Percentiles rank a stretch among this genome's conserved stretches.
Conservation (phyloP, 208 protist genomes). For the Leishmania tropica region DNA sequence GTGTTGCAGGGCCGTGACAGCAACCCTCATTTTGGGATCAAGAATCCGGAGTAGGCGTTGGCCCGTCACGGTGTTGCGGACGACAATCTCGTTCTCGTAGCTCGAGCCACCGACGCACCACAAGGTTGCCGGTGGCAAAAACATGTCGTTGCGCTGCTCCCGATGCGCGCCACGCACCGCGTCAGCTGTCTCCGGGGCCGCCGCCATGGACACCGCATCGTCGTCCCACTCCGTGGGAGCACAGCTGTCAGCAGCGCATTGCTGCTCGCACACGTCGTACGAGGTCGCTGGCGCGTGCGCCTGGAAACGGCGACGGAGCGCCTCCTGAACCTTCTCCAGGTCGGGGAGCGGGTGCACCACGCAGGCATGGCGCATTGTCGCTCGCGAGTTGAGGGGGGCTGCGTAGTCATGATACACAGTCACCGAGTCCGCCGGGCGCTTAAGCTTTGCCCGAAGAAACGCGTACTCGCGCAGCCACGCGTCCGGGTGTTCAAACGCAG, state of each 20-base stretch:
- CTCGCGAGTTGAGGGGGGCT: constrained; percentile 49
- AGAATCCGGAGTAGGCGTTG: constrained; percentile 55
- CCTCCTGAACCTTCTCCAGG: constrained; percentile 61
- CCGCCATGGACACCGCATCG: constrained; percentile 22
- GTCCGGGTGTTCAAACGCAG: constrained; percentile 48
- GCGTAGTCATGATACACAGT: constrained; percentile 42
- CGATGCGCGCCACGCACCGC: constrained; percentile 18
- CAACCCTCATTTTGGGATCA: constrained; percentile 65
- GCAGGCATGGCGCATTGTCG: constrained; percentile 52
- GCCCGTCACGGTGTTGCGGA: constrained; percentile 58
- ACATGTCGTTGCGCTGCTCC: constrained; percentile 29
- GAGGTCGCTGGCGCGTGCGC: constrained; percentile 26
- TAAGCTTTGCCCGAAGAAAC: constrained; percentile 23
- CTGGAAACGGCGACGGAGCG: constrained; percentile 20
- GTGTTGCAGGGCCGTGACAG: constrained; percentile 70
- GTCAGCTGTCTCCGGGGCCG: not conserved
- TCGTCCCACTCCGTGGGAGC: not conserved
- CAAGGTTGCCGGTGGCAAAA: constrained; percentile 38
- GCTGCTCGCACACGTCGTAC: constrained; percentile 33
- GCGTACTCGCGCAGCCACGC: constrained; percentile 45
- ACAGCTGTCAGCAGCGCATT: constrained; percentile 1
- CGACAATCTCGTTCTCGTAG: constrained; percentile 58
- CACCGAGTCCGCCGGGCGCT: constrained; percentile 45
- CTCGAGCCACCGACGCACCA: constrained; percentile 58
- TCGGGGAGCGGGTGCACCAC: constrained; percentile 65